Evolutionary conservation across 1,284 basidiomycete genomes (phyloP), one percentile per base, ranked within the genome.

Genomic region (Pseudozyma hubeiensis): DNA sequence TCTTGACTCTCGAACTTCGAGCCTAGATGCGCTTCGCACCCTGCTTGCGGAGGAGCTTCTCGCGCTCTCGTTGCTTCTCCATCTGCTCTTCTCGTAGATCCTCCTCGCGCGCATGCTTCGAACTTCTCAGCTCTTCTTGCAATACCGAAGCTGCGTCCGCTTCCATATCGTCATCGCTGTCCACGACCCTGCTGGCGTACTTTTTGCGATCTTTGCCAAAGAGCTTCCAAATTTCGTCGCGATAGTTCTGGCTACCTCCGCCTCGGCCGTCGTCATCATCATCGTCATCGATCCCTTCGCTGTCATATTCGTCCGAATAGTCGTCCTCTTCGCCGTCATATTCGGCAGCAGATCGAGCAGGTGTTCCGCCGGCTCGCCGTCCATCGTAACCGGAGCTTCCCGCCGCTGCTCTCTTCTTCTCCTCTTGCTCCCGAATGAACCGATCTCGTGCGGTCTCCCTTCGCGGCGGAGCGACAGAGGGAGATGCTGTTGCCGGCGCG

Each of bases 91-190:
- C 81, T 24, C 72, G 54, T 55, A 75, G 46, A 53, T 83, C 81
- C 34, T 83, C 81, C 43, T 76, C 63, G 4, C 76, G 57, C 5
- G 77, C 81, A 33, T 72, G 62, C 48, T 54, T 62, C 0, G 80
- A 69, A 35, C 77, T 77, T 19, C 78, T 68, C 48, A 68, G 50
- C 61, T 83, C 81, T 40, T 83, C 81, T 41, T 66, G 60, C 19
- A 75, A 49, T 46, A 83, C 78, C 29, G 70, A 75, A 0, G 56
- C 66, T 8, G 80, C 77, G 24, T 78, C 81, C 5, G 81, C 81
- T 47, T 83, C 81, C 81, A 83, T 83, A 24, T 83, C 81, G 53
- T 81, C 80, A 53, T 81, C 79, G 68, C 77, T 79, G 39, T 80
- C 77, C 37, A 77, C 68, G 40, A 77, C 57, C 11, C 74, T 58